Evolutionary conservation across 2,329 filamentous ascomycete species (phyloP), one percentile per base, ranked within the genome.

Genomic region (Tolypocladium inflatum): DNA sequence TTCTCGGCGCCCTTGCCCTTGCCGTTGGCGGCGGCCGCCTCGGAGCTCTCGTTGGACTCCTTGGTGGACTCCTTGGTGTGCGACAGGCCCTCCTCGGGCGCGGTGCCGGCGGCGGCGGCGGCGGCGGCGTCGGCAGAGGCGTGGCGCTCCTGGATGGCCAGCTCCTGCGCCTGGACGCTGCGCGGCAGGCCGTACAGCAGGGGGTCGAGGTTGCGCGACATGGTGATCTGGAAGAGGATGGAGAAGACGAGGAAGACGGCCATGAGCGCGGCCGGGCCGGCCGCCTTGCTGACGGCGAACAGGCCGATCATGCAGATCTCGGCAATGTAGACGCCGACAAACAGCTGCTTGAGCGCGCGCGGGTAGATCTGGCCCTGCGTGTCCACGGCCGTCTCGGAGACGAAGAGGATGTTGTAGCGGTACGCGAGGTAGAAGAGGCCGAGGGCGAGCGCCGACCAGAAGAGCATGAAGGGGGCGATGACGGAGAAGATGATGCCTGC

Each of bases 331-430:
- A 94, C 79, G 56, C 91, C 91, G 2, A 86, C 83, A 50, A 93
- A 84, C 38, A 94, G 81, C 61, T 97, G 92, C 76, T 96, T 90
- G 50, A 97, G 80, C 6, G 90, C 92, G 30, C 90, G 88, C 1
- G 91, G 88, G 69, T 96, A 97, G 66, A 91, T 86, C 26, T 93
- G 84, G 54, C 94, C 93, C 67, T 90, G 90, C 54, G 91, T 96
- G 68, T 97, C 92, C 62, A 96, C 85, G 61, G 85, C 78, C 15
- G 88, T 82, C 63, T 91, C 88, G 54, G 84, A 87, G 17, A 94
- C 89, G 70, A 90, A 96, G 26, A 96, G 78, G 56, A 96, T 73
- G 73, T 93, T 92, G 80, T 96, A 96, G 42, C 89, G 84, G 76
- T 91, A 96, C 57, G 90, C 88, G 56, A 90, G 79, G 72, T 95